Evolutionary conservation across 768 basidiomycete species (phyloP), one percentile per base, ranked within the genome.

Genomic region (Boletus vinaceobasis): DNA sequence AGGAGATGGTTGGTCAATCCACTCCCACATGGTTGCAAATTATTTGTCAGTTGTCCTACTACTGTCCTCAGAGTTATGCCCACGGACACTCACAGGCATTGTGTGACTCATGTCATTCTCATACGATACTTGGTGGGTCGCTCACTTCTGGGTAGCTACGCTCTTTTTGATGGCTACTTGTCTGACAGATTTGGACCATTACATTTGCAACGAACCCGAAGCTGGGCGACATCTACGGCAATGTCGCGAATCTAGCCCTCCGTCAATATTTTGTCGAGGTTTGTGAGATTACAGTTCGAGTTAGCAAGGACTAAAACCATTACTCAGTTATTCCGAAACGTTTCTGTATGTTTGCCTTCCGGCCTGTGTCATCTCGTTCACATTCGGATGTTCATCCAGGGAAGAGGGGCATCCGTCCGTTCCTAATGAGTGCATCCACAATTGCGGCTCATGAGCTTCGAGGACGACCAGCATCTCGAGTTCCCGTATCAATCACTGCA

Each of bases 31-130:
- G 69, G 65, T 4, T 63, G 65, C 50, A 65, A 57, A 51, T 31
- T 69, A 35, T 69, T 69, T 45, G 68, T 69, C 1, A 15, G 69
- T 64, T 13, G n/a, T 42, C 33, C 44, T 21, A 35, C 6, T 31
- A 31, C 32, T 27, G 6, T 21, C n/a, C 42, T 43, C 5, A 1
- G 37, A 13, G 1, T 38, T 38, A n/a, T 23, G 32, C 48, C 39
- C 36, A 59, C 29, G 21, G 43, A 33, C 10, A 11, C 17, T 3
- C 21, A 11, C 50, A 69, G 68, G 68, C 68, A 36, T 37, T 71
- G 14, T 66, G 59, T 55, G 69, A 69, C 40, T 62, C 69, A 4
- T 69, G 68, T 26, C 69, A 69, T 23, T 70, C 69, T 6, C 53
- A 61, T 7, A 69, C 68, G 1, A 66, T 69, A 13, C 57, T 69